Conservation (phyloP, 2,329 filamentous ascomycete genomes). For the Xylariaceae sp. region DNA sequence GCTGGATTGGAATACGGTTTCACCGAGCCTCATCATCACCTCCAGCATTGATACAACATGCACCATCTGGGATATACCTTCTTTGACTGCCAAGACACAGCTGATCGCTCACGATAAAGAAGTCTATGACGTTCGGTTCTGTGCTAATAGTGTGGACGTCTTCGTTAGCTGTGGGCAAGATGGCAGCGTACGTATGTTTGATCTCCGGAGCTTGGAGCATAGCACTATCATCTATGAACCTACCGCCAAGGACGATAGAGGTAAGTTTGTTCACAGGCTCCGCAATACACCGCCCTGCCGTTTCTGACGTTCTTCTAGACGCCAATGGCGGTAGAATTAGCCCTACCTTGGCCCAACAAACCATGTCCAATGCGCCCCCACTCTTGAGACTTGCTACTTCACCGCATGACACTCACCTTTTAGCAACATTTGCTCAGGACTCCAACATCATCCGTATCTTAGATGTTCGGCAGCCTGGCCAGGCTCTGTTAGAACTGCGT, state of each 20-base stretch:
- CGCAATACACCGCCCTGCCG: neutral
- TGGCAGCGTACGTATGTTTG: slow-evolving; percentile 98
- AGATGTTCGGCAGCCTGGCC: slow-evolving; percentile 93
- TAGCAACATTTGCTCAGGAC: slow-evolving; percentile 96
- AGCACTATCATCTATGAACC: slow-evolving; percentile 99
- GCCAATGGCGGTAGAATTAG: slow-evolving; percentile 68
- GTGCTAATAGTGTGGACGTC: slow-evolving; percentile 96
- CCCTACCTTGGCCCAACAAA: slow-evolving; percentile 77
- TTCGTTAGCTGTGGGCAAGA: slow-evolving; percentile 98
- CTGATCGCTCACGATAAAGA: slow-evolving; percentile 99
- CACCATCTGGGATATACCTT: slow-evolving; percentile 99
- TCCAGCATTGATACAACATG: slow-evolving; percentile 99
- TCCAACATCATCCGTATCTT: slow-evolving; percentile 92
- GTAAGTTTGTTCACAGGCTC: slow-evolving; percentile 58
- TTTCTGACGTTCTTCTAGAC: slow-evolving; percentile 45
- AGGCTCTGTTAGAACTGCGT: slow-evolving; percentile 89
- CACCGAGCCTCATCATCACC: slow-evolving; percentile 95
- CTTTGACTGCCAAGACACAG: slow-evolving; percentile 95
- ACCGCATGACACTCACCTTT: slow-evolving; percentile 90
- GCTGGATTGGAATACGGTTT: slow-evolving; percentile 97
- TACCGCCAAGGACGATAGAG: slow-evolving; percentile 79
- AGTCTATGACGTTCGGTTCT: slow-evolving; percentile 97
- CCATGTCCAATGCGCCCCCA: slow-evolving; percentile 77
- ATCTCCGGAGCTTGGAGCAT: slow-evolving; percentile 92
- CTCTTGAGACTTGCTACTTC: slow-evolving; percentile 85